Evolutionary conservation across 2,329 filamentous ascomycete species (phyloP).

Genomic region (Elsinoe necatrix): DNA sequence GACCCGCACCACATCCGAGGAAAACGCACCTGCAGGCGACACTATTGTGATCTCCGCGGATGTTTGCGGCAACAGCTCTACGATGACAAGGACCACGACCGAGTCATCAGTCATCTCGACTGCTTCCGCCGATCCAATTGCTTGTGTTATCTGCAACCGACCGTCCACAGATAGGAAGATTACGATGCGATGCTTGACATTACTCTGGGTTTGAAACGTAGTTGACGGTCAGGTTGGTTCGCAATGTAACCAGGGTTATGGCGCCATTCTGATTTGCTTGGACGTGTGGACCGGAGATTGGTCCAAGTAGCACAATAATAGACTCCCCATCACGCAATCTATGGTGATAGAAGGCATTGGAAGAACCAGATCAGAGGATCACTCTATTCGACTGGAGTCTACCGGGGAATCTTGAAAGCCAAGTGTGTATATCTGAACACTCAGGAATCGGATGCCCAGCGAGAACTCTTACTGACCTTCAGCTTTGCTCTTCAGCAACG

Average conservation of each 20-base stretch:
- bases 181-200: too few species aligned
- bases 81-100: background rate
- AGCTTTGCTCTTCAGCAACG: slow-evolving; percentile 44
- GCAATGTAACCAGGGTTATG: background rate
- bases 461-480: slow-evolving; percentile 30
- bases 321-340: too few species aligned
- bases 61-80: too few species aligned
- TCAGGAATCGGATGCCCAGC: background rate
- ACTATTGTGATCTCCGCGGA: too few species aligned
- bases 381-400: background rate
- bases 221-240: background rate
- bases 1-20: too few species aligned
- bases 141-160: background rate
- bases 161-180: background rate
- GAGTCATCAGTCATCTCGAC: background rate
- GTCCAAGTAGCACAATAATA: too few species aligned
- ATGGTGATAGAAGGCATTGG: too few species aligned
- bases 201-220: too few species aligned
- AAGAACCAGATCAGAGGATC: background rate
- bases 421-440: background rate
- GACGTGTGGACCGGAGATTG: too few species aligned
- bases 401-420: background rate
- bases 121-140: background rate
- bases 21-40: too few species aligned
- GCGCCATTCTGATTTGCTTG: background rate